These are phyloP conservation scores for Leucosporidium creatinivorum DNA, from an alignment of 768 basidiomycete genomes.

Conservation along the genomic window DNA sequence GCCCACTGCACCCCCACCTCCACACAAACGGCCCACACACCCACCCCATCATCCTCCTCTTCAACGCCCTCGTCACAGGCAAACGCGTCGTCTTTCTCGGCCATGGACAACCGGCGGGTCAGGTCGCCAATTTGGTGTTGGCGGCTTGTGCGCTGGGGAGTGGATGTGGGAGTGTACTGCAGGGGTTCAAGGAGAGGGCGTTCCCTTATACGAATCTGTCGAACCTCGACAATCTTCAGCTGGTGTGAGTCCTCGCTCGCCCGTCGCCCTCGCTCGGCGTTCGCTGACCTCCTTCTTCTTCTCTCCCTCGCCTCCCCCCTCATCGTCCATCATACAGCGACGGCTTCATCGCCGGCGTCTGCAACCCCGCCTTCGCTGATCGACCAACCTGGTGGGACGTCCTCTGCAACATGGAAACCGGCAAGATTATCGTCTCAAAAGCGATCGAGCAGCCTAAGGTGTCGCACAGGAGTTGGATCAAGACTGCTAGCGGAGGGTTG, in stretches of 20 bases:
- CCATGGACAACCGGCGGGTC: conserved; percentile 76
- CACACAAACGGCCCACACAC: conserved; percentile 86
- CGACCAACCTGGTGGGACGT: conserved; percentile 79
- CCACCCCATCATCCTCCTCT: conserved; percentile 87
- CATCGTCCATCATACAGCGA: conserved; percentile 48
- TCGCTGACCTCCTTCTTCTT: background rate
- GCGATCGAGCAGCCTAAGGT: conserved; percentile 55
- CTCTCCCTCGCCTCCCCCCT: too few species aligned
- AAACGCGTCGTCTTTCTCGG: conserved; percentile 96
- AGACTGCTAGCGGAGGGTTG: background rate
- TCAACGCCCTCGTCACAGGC: conserved; percentile 89
- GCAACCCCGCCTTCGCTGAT: conserved; percentile 90
- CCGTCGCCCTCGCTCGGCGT: too few species aligned
- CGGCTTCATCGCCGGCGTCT: conserved; percentile 93
- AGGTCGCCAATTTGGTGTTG: conserved; percentile 83
- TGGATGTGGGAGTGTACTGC: conserved; percentile 69
- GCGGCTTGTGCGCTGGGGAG: conserved; percentile 89
- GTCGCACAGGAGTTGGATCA: conserved; percentile 20
- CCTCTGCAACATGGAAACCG: conserved; percentile 80
- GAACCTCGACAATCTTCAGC: conserved; percentile 76
- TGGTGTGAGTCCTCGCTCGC: conserved; percentile 54
- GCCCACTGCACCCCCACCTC: conserved; percentile 80
- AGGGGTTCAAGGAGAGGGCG: conserved; percentile 81
- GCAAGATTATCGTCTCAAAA: conserved; percentile 76
- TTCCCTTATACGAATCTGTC: conserved; percentile 91